phyloP scores from a whole-genome alignment of 2,329 filamentous ascomycete species.

The Camptophora hylomeconis region DNA sequence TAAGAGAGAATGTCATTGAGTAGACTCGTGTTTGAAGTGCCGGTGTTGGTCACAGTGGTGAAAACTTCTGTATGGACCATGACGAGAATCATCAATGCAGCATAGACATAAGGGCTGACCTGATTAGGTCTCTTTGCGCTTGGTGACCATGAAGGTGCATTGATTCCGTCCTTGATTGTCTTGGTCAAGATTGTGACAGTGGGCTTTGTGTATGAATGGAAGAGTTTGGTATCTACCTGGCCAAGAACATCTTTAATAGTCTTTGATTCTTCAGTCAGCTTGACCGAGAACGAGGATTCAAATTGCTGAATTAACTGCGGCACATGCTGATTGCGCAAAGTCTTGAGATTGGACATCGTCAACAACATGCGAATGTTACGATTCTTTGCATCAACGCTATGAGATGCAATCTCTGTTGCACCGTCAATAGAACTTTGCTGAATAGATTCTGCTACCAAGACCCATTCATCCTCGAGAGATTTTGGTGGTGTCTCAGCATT shows the following conservation, averaged over 20 bases:
- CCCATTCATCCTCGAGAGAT: slow-evolving; percentile 42
- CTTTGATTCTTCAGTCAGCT: slow-evolving; percentile 84
- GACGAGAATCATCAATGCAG: slow-evolving; percentile 70
- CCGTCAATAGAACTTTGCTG: slow-evolving; percentile 20
- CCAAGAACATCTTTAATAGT: slow-evolving; percentile 80
- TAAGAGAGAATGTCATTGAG: slow-evolving; percentile 73
- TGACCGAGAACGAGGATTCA: slow-evolving; percentile 85
- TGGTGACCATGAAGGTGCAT: slow-evolving; percentile 59
- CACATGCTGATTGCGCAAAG: slow-evolving; percentile 67
- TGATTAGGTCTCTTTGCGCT: slow-evolving; percentile 48
- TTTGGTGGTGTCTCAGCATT: slow-evolving; percentile 72
- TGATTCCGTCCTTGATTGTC: slow-evolving; percentile 63
- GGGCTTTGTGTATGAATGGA: slow-evolving; percentile 80
- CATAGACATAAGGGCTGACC: slow-evolving; percentile 81
- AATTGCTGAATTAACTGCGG: slow-evolving; percentile 85
- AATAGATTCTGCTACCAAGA: slow-evolving; percentile 29
- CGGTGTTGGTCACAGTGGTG: slow-evolving; percentile 51
- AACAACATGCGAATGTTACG: slow-evolving; percentile 87
- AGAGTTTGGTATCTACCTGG: slow-evolving; percentile 83
- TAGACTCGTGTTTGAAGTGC: slow-evolving; percentile 57
- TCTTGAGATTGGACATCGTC: slow-evolving; percentile 82
- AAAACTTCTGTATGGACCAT: slow-evolving; percentile 84
- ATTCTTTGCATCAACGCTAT: slow-evolving; percentile 37
- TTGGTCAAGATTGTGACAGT: slow-evolving; percentile 53
- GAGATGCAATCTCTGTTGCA: slow-evolving; percentile 20